Conservation (phyloP, 1,284 basidiomycete genomes). For the Rhodotorula sp. region DNA sequence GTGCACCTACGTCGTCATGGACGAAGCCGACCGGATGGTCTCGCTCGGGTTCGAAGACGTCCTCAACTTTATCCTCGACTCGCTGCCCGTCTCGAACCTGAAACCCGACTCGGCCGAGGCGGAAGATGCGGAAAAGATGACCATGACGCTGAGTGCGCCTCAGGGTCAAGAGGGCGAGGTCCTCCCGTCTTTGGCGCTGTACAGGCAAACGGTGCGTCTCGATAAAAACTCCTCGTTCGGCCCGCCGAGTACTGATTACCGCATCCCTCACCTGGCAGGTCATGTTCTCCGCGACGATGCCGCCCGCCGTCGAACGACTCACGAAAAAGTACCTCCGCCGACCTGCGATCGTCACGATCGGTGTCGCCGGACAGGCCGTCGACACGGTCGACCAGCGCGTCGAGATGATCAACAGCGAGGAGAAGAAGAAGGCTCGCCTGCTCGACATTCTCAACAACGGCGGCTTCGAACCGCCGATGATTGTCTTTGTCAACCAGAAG, state of each 20-base stretch:
- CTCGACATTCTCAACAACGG: slow-evolving; percentile 86
- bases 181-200: slow-evolving; percentile 42
- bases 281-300: slow-evolving; percentile 98
- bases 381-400: slow-evolving; percentile 96
- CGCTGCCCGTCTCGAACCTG: slow-evolving; percentile 79
- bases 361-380: slow-evolving; percentile 94
- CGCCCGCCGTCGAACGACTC: slow-evolving; percentile 87
- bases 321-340: slow-evolving; percentile 88
- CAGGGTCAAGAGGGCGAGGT: slow-evolving; percentile 43
- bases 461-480: slow-evolving; percentile 82
- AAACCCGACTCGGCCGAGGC: slow-evolving; percentile 63
- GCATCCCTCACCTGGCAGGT: slow-evolving; percentile 26
- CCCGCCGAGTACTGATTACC: background rate
- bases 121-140: slow-evolving; percentile 46
- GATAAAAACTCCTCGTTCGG: background rate
- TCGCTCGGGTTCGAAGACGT: slow-evolving; percentile 94
- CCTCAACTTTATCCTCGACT: slow-evolving; percentile 90
- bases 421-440: slow-evolving; percentile 87
- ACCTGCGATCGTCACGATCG: slow-evolving; percentile 94
- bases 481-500: slow-evolving; percentile 99
- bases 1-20: slow-evolving; percentile 98
- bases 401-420: slow-evolving; percentile 87
- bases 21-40: slow-evolving; percentile 99
- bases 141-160: slow-evolving; percentile 38
- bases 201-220: slow-evolving; percentile 45